phyloP scores from a whole-genome alignment of 1,139 yeast genomes.

The Wickerhamomyces sp. region DNA sequence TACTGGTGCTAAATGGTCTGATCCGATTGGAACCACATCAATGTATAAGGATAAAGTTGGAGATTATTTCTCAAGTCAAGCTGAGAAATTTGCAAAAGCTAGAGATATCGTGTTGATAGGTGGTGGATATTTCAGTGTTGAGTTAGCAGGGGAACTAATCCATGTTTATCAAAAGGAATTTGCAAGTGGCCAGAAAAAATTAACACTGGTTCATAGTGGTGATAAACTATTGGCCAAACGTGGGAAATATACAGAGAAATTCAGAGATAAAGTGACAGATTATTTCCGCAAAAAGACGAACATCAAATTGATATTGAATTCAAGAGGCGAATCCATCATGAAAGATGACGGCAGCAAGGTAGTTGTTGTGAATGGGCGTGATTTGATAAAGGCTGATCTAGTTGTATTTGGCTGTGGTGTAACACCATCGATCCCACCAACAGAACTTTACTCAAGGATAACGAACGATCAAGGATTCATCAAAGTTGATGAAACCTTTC shows the following conservation, averaged over 20 bases:
- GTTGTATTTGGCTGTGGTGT: slow-evolving; percentile 20
- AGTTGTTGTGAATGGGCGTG: slow-evolving; percentile 5
- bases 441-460: slow-evolving; percentile 9
- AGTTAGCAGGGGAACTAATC: slow-evolving; percentile 22
- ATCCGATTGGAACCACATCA: slow-evolving; percentile 13
- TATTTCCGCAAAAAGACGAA: slow-evolving; percentile 7
- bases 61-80: slow-evolving; percentile 1
- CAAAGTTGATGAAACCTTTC: slow-evolving; percentile 20
- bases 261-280: slow-evolving; percentile 7
- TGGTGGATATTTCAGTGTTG: slow-evolving; percentile 23
- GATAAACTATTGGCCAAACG: slow-evolving; percentile 8
- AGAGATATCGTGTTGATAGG: slow-evolving; percentile 22
- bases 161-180: slow-evolving; percentile 7
- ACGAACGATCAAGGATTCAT: slow-evolving; percentile 20
- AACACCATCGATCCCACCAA: slow-evolving; percentile 22
- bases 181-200: slow-evolving; percentile 11
- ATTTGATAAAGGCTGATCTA: slow-evolving; percentile 17
- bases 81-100: slow-evolving; percentile 9
- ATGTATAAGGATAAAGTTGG: slow-evolving; percentile 5
- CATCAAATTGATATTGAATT: slow-evolving; percentile 9
- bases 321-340: slow-evolving; percentile 6
- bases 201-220: slow-evolving; percentile 18
- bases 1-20: slow-evolving; percentile 21
- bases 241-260: slow-evolving; percentile 1
- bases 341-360: slow-evolving; percentile 2